These are phyloP conservation scores for Dendrobium huoshanense DNA, from an alignment of 106 monocot species.

Conservation along the genomic window DNA sequence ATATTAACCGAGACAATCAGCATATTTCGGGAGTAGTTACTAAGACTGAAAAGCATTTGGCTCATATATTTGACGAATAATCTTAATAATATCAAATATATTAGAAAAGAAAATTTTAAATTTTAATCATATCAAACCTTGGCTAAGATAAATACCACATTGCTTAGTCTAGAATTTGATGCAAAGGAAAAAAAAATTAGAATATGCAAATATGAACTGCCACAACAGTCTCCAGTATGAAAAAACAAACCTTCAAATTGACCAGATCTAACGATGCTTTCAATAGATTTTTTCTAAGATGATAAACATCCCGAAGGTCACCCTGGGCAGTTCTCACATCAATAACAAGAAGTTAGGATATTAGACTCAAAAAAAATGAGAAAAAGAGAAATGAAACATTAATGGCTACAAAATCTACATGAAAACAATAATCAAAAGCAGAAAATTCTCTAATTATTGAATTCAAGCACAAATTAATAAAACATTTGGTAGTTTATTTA, in stretches of 20 bases:
- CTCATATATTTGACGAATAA: background rate
- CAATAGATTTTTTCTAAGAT: constrained; percentile 52
- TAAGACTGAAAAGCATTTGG: background rate
- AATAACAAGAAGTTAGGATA: background rate
- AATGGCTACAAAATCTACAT: background rate
- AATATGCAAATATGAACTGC: background rate
- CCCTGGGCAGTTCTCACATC: constrained; percentile 24
- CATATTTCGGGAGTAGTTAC: background rate
- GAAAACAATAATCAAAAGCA: background rate
- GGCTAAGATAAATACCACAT: background rate
- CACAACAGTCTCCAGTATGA: background rate
- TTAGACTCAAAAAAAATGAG: background rate
- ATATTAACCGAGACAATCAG: background rate
- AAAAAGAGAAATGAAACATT: background rate
- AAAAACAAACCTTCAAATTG: constrained; percentile 40
- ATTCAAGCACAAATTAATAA: background rate
- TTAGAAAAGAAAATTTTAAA: background rate
- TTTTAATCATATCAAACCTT: background rate
- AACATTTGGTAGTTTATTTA: background rate
- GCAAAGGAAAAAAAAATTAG: background rate
- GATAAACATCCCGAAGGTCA: constrained; percentile 38
- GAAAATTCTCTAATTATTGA: background rate
- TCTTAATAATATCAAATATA: background rate
- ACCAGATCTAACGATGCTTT: constrained; percentile 36
- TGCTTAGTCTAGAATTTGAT: background rate